Evolutionary conservation across 257 asterid species (phyloP).

Genomic region (Solanum commersonii): DNA sequence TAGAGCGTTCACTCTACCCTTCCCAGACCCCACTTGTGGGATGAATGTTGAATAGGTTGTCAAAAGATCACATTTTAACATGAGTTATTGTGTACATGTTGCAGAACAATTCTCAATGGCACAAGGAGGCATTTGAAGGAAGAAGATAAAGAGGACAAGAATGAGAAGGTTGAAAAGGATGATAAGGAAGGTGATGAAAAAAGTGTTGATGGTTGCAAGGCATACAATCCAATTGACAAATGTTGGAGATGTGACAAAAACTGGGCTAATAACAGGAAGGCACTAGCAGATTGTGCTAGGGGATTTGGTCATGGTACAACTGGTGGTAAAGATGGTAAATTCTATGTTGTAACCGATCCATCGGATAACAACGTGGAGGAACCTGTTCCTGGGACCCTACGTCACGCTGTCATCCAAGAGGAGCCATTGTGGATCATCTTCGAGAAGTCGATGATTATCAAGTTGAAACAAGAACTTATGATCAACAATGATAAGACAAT

Average conservation of each 20-base stretch:
- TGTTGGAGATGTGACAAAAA: conserved; percentile 61
- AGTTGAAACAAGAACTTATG: conserved; percentile 26
- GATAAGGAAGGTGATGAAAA: background rate
- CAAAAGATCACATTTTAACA: background rate
- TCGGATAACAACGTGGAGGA: conserved; percentile 20
- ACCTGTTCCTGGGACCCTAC: conserved; percentile 46
- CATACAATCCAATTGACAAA: conserved; percentile 57
- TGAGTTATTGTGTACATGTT: background rate
- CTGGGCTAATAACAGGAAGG: conserved; percentile 49
- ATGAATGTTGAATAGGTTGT: background rate
- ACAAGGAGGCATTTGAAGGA: conserved; percentile 26
- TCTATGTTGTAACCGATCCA: conserved; percentile 39
- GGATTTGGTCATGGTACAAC: conserved; percentile 48
- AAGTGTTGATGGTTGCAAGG: conserved; percentile 17
- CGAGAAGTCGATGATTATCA: conserved; percentile 24
- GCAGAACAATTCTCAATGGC: background rate
- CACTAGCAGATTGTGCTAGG: conserved; percentile 42
- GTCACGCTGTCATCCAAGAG: conserved; percentile 40
- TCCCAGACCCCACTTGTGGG: background rate
- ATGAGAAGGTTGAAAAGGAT: background rate
- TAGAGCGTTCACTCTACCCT: background rate
- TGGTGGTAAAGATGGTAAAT: conserved; percentile 38
- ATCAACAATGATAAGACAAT: conserved; percentile 54
- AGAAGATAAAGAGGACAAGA: background rate
- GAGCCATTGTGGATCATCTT: conserved; percentile 59